phyloP scores from a whole-genome alignment of 2,329 filamentous ascomycete genomes.

The Botryotinia globosa region DNA sequence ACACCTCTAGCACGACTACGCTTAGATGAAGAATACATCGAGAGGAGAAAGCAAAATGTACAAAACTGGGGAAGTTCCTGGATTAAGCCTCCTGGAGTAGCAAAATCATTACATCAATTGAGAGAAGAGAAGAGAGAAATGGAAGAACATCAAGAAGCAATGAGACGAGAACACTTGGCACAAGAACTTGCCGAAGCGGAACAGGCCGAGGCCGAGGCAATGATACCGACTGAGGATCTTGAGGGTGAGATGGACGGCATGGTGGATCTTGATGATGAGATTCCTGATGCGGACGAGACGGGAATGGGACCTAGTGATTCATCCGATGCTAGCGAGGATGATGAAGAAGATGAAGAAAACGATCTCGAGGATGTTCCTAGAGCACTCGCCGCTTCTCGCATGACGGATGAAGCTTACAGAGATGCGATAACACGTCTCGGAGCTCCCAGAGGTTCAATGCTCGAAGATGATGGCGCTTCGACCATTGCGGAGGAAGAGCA shows the following conservation, averaged over 20 bases:
- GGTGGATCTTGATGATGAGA: conserved; percentile 68
- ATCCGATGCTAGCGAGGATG: conserved; percentile 44
- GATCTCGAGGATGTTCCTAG: conserved; percentile 38
- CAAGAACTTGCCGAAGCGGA: conserved; percentile 73
- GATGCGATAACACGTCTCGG: conserved; percentile 55
- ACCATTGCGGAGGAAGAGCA: conserved; percentile 56
- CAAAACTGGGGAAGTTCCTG: conserved; percentile 84
- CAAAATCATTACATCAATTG: conserved; percentile 86
- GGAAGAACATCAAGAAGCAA: conserved; percentile 76
- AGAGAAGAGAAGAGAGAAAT: conserved; percentile 86
- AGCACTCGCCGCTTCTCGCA: conserved; percentile 41
- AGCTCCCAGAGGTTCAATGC: conserved; percentile 45
- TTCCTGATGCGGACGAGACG: conserved; percentile 57
- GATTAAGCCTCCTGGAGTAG: conserved; percentile 83
- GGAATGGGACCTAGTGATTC: conserved; percentile 38
- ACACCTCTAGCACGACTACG: conserved; percentile 67
- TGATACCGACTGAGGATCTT: conserved; percentile 38
- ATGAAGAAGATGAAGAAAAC: conserved; percentile 40
- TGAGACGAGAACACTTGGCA: conserved; percentile 67
- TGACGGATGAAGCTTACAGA: conserved; percentile 60
- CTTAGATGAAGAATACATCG: conserved; percentile 73
- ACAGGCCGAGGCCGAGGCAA: conserved; percentile 44
- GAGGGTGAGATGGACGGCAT: conserved; percentile 47
- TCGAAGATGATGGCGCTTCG: conserved; percentile 46
- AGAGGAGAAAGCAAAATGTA: conserved; percentile 75